A percentile compares a stretch with the other conserved stretches of the same genome.
Conservation (phyloP, 2,329 filamentous ascomycete genomes). For the Claviceps cyperi region DNA sequence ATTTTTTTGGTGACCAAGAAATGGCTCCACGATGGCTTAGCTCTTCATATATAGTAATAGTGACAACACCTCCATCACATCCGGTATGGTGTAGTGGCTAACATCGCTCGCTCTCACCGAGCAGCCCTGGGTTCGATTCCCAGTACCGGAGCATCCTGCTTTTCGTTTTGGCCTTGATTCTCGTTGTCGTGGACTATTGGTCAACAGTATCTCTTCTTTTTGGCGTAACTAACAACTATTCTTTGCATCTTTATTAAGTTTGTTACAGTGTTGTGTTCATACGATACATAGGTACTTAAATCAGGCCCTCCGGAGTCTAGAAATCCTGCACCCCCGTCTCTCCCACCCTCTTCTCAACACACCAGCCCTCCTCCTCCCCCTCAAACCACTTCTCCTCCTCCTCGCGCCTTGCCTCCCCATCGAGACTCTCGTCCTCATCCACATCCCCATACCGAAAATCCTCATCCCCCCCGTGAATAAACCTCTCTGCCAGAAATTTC, state of each 20-base stretch:
- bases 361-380: conserved; percentile 58
- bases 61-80: conserved; percentile 1
- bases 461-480: conserved; percentile 57
- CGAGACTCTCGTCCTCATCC: conserved; percentile 58
- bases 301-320: conserved; percentile 17
- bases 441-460: conserved; percentile 66
- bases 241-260: background rate
- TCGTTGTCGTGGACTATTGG: no score
- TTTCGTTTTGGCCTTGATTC: background rate
- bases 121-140: conserved; percentile 23
- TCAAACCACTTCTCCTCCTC: conserved; percentile 68
- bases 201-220: no score
- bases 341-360: conserved; percentile 31
- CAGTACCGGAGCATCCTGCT: conserved; percentile 18
- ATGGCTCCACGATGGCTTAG: no score
- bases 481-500: conserved; percentile 57
- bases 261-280: no score
- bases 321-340: conserved; percentile 64
- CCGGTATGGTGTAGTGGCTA: conserved; percentile 24
- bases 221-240: no score
- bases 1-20: no score
- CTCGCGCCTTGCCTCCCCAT: conserved; percentile 45
- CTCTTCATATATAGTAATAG: no score
- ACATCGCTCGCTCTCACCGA: conserved; percentile 24
- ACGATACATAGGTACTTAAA: no score